These are phyloP conservation scores for Alternaria infectoria DNA, from an alignment of 2,329 filamentous ascomycete species.

Conservation along the genomic window DNA sequence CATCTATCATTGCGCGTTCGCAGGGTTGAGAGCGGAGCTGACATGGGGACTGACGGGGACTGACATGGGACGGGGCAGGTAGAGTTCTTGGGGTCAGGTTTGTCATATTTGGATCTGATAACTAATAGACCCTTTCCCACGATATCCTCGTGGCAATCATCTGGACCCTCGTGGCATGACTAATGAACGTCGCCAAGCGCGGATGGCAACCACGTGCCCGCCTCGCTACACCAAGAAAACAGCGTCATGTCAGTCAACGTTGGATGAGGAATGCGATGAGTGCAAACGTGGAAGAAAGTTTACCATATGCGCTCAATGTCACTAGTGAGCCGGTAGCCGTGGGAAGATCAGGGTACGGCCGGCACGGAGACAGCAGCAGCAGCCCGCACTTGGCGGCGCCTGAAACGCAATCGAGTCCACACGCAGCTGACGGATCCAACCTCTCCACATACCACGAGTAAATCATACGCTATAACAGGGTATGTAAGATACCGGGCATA, in stretches of 20 bases:
- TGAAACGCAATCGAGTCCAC: not conserved
- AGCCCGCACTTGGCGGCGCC: not conserved
- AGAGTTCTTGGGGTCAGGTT: not conserved
- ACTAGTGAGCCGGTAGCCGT: slow-evolving; percentile 1
- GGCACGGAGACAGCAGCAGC: not conserved
- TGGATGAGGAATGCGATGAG: not conserved
- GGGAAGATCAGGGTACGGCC: not conserved
- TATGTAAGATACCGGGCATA: not conserved
- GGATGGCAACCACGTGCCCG: not conserved
- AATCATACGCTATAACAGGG: not conserved
- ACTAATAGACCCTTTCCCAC: not conserved
- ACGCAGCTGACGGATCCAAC: not conserved
- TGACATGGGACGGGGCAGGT: not conserved
- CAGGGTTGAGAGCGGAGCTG: not conserved
- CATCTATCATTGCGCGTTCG: not conserved
- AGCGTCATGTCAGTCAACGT: not conserved
- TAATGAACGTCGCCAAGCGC: not conserved
- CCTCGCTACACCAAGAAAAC: not conserved
- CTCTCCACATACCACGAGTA: not conserved
- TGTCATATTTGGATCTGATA: not conserved
- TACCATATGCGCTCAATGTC: not conserved
- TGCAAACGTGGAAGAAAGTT: not conserved
- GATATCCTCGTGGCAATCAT: not conserved
- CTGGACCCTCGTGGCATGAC: not conserved
- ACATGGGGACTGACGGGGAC: not conserved